These are phyloP conservation scores for Kurtzmaniella natalensis DNA, from an alignment of 1,139 yeast species.

Conservation along the genomic window DNA sequence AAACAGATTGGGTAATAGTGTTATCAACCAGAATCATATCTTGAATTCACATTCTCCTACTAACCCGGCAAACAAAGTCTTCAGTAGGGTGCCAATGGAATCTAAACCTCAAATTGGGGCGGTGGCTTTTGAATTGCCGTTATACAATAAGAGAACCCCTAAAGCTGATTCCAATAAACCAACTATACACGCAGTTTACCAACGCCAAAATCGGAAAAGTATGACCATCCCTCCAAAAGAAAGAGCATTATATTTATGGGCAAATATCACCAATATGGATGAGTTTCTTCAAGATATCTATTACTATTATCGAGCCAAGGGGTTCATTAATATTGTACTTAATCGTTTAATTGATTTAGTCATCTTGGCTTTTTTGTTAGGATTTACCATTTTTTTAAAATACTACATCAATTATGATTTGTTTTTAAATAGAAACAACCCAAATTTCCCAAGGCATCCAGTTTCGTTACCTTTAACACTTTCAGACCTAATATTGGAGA, in stretches of 20 bases:
- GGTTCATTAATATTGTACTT: slow-evolving; percentile 70
- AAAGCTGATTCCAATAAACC: slow-evolving; percentile 7
- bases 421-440: slow-evolving; percentile 21
- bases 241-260: slow-evolving; percentile 92
- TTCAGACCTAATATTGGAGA: slow-evolving; percentile 44
- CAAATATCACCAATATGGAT: slow-evolving; percentile 88
- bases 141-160: slow-evolving; percentile 6
- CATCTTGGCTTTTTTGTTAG: slow-evolving; percentile 73
- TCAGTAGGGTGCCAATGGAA: neutral
- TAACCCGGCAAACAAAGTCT: neutral
- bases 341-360: slow-evolving; percentile 61
- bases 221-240: slow-evolving; percentile 57
- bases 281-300: slow-evolving; percentile 80
- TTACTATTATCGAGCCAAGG: slow-evolving; percentile 80
- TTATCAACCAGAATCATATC: neutral
- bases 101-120: slow-evolving; percentile 4
- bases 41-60: neutral
- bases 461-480: slow-evolving; percentile 22
- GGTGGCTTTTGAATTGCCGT: slow-evolving; percentile 8
- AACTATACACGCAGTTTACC: slow-evolving; percentile 13
- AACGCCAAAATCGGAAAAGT: slow-evolving; percentile 11
- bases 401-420: slow-evolving; percentile 71
- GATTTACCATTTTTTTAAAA: slow-evolving; percentile 73
- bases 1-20: neutral
- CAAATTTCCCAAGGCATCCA: slow-evolving; percentile 24